phyloP scores from a whole-genome alignment of 371 early-diverging fungal genomes.

The Fennellomyces sp. region DNA sequence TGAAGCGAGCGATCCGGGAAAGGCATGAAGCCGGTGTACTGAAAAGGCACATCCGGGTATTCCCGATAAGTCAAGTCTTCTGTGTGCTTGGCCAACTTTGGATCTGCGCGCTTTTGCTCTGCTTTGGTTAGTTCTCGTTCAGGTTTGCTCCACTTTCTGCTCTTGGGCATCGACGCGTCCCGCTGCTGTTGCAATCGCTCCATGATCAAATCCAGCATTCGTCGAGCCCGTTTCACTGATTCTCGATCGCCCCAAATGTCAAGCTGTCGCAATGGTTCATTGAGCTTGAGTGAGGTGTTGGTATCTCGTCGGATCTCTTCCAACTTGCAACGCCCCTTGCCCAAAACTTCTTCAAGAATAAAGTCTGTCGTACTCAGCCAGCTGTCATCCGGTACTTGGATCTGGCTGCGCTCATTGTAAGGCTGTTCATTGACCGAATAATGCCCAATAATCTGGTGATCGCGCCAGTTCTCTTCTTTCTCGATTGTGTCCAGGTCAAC shows the following conservation, averaged over 20 bases:
- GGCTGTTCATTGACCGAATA: slow-evolving; percentile 16
- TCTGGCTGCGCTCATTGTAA: too few relatives aligned
- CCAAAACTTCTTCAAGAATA: slow-evolving; percentile 21
- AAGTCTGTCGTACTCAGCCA: slow-evolving; percentile 41
- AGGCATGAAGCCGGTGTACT: slow-evolving; percentile 25
- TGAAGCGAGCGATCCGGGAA: slow-evolving; percentile 26
- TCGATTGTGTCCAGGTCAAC: too few relatives aligned
- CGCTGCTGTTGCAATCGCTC: not conserved
- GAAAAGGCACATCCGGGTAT: too few relatives aligned
- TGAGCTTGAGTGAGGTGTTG: slow-evolving; percentile 29
- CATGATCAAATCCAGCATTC: slow-evolving; percentile 18
- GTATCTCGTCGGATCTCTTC: slow-evolving; percentile 25
- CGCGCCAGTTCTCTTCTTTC: not conserved
- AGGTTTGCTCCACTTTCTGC: too few relatives aligned
- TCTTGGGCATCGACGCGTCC: slow-evolving; percentile 10
- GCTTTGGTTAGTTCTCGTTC: too few relatives aligned
- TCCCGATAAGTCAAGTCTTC: too few relatives aligned
- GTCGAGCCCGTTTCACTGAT: slow-evolving; percentile 22
- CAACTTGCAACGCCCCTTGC: slow-evolving; percentile 13
- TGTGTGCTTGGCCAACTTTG: too few relatives aligned
- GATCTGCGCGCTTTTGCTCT: too few relatives aligned
- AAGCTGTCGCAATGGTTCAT: slow-evolving; percentile 30
- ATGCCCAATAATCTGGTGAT: too few relatives aligned
- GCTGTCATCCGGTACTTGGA: too few relatives aligned
- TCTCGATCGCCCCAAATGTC: slow-evolving; percentile 43